These are phyloP conservation scores for Paraphoma sp. DNA, from an alignment of 2,329 filamentous ascomycete genomes.

Conservation along the genomic window DNA sequence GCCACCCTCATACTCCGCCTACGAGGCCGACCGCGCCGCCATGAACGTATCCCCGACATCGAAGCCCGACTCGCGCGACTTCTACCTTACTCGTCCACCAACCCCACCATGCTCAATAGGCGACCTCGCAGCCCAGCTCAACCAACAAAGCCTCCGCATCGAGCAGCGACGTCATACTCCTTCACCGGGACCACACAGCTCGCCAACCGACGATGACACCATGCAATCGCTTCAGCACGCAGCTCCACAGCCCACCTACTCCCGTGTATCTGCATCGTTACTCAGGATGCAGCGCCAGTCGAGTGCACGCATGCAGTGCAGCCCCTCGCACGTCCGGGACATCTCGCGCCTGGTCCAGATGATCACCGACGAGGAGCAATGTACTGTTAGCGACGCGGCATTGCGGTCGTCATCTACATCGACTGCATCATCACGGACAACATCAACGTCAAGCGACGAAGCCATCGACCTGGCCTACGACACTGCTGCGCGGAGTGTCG, in stretches of 20 bases:
- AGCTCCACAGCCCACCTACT: slow-evolving; percentile 28
- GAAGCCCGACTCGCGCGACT: slow-evolving; percentile 11
- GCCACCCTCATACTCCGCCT: slow-evolving; percentile 31
- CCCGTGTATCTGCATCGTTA: slow-evolving; percentile 44
- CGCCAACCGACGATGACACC: slow-evolving; percentile 30
- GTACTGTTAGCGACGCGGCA: slow-evolving; percentile 36
- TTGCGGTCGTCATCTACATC: slow-evolving; percentile 13
- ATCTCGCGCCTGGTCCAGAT: slow-evolving; percentile 51
- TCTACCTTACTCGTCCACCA: slow-evolving; percentile 19
- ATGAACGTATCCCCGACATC: slow-evolving; percentile 45
- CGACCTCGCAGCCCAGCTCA: slow-evolving; percentile 43
- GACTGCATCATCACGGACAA: slow-evolving; percentile 9
- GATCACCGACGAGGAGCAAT: slow-evolving; percentile 54
- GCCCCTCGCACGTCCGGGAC: slow-evolving; percentile 47
- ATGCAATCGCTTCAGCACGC: slow-evolving; percentile 12
- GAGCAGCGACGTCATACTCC: slow-evolving; percentile 18
- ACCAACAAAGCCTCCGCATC: slow-evolving; percentile 42
- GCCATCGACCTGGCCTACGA: slow-evolving; percentile 41
- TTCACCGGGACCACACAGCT: slow-evolving; percentile 28
- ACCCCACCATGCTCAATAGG: slow-evolving; percentile 44
- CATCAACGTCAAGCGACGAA: slow-evolving; percentile 35
- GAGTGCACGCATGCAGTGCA: slow-evolving; percentile 51
- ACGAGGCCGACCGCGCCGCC: slow-evolving; percentile 36
- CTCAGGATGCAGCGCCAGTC: slow-evolving; percentile 50
- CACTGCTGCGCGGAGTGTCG: slow-evolving; percentile 17